Percentiles rank a stretch among this genome's conserved stretches.
phyloP scores from a whole-genome alignment of 2,329 filamentous ascomycete species.

The Beauveria sp. region DNA sequence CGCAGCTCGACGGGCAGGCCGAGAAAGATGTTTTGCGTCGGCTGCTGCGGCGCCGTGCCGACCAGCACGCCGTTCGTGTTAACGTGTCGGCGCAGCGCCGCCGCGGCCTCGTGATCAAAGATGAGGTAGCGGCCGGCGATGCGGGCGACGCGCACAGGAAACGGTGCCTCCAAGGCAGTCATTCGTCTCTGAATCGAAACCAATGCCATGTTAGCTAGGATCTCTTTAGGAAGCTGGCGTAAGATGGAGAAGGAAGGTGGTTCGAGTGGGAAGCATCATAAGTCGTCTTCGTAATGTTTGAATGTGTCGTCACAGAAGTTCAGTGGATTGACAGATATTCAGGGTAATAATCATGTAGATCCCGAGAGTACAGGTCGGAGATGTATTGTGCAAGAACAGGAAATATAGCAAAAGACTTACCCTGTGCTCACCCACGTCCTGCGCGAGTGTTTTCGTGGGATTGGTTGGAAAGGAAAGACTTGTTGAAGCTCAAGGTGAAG shows the following conservation, averaged over 20 bases:
- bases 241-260: neutral
- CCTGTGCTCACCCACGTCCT: constrained; percentile 11
- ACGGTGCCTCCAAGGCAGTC: constrained; percentile 15
- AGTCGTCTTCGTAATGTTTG: constrained; percentile 38
- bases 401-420: constrained; percentile 14
- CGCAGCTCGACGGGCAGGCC: constrained; percentile 84
- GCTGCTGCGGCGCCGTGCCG: constrained; percentile 83
- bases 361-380: neutral
- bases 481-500: neutral
- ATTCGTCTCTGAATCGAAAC: constrained; percentile 10
- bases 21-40: constrained; percentile 90
- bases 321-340: constrained; percentile 56
- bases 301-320: constrained; percentile 37
- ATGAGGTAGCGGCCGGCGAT: constrained; percentile 78
- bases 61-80: constrained; percentile 80
- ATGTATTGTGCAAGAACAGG: neutral
- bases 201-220: constrained; percentile 2
- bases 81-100: constrained; percentile 69
- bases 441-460: constrained; percentile 6
- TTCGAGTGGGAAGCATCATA: constrained; percentile 24
- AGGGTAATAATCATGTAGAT: constrained; percentile 41
- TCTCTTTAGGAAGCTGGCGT: neutral
- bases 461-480: neutral
- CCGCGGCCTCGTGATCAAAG: constrained; percentile 77
- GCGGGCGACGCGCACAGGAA: constrained; percentile 68